Percentiles rank a stretch among this genome's conserved stretches.
Conservation (phyloP, 169 alveolate species). For the Eimeria praecox region DNA sequence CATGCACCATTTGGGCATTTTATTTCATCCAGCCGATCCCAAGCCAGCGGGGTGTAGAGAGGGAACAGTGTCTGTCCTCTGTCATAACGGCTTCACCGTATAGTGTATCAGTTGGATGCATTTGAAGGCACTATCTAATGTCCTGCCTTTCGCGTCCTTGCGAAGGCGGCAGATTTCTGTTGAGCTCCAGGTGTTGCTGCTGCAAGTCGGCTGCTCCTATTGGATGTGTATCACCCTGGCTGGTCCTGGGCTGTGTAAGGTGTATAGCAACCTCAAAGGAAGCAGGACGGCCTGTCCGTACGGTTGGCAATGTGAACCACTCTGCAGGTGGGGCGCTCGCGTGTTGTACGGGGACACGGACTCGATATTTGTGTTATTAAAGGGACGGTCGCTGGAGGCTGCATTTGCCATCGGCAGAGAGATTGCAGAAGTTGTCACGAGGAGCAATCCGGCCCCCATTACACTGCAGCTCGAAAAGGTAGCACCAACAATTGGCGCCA, state of each 20-base stretch:
- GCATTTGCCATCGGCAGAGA: constrained; percentile 83
- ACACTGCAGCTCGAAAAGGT: constrained; percentile 84
- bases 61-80: not conserved
- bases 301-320: not conserved
- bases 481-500: not conserved
- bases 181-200: not conserved
- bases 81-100: not conserved
- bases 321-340: constrained; percentile 87
- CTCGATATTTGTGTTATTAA: constrained; percentile 95
- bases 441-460: constrained; percentile 83
- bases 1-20: not conserved
- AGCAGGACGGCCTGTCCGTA: not conserved
- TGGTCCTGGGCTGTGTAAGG: not conserved
- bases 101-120: not conserved
- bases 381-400: constrained; percentile 81
- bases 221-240: not conserved
- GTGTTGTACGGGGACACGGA: constrained; percentile 99
- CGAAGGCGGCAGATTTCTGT: not conserved
- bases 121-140: not conserved
- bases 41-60: not conserved
- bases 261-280: not conserved
- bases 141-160: not conserved
- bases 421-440: constrained; percentile 78
- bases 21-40: not conserved
- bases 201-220: not conserved